Base-by-base conservation (phyloP, 202 grass and related monocot genomes). In the Eragrostis tef region DNA sequence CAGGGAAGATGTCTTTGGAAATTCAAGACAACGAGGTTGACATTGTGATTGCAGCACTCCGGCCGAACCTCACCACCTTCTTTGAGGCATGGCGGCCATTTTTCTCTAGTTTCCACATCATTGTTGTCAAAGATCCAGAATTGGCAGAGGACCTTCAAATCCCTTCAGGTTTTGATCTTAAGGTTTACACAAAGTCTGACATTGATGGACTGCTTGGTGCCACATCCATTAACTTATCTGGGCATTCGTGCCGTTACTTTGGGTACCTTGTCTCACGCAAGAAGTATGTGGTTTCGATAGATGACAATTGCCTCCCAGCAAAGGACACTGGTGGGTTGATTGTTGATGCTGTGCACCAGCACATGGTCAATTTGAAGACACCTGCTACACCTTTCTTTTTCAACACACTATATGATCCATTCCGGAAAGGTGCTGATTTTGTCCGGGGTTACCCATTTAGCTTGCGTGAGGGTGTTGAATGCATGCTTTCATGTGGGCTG, bases 371-470 rank as follows among this genome's bases (percentile, higher is more conserved):
- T 82, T 59, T 99, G 19, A 81, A 87, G 71, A 91, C 88, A 34
- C 96, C 96, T 5, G 92, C 92, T 24, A 99, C 96, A 0, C 93
- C 96, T 50, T 95, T 95, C 83, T 99, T 99, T 83, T 99, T 99
- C 93, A 99, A 99, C 81, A 99, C 96, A 5, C 88, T 99, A 6
- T 99, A 99, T 52, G 96, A 99, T 59, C 96, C 92, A 41, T 99
- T 77, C 84, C 70, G 88, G 9, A 71, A 92, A 58, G 96, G 92
- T 63, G 83, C 92, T 53, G 96, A 98, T 72, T 98, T 98, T 75
- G 96, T 98, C 70, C 96, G 96, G 62, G 96, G 96, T 27, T 98
- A 95, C 80, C 96, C 96, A 53, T 98, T 98, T 62, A 99, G 96
- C 78, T 66, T 95, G 90, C 90, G 96, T 0, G 86, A 81, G 22